Evolutionary conservation across 208 protist genomes (phyloP).

Genomic region (Naegleria fowleri): DNA sequence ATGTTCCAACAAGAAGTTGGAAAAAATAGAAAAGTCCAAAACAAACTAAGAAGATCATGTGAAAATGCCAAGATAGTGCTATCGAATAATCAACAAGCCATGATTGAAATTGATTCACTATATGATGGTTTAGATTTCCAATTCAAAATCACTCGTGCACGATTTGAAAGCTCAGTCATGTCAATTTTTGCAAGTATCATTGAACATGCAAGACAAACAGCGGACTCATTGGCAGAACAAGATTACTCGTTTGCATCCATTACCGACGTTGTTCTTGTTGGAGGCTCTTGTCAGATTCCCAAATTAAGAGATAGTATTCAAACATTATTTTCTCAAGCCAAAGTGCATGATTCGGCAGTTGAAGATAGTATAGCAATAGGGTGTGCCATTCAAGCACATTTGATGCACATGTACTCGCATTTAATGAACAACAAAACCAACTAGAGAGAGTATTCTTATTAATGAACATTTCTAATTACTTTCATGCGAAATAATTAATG

Average conservation of each 20-base stretch:
- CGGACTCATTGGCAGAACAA: conserved; percentile 60
- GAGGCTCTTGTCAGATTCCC: conserved; percentile 81
- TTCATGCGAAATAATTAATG: no score
- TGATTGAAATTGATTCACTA: conserved; percentile 84
- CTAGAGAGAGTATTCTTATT: no score
- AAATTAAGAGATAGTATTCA: conserved; percentile 66
- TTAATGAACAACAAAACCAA: not conserved
- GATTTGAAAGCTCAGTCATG: conserved; percentile 85
- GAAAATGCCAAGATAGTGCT: conserved; percentile 87
- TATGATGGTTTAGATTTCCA: conserved; percentile 78
- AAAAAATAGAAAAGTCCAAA: not conserved
- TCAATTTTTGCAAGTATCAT: conserved; percentile 88
- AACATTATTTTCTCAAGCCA: not conserved
- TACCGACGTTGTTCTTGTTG: conserved; percentile 89
- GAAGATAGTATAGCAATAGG: not conserved
- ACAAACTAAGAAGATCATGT: conserved; percentile 69
- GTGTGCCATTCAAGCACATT: not conserved
- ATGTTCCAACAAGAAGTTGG: conserved; percentile 59
- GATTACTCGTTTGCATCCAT: conserved; percentile 75
- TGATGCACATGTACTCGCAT: not conserved
- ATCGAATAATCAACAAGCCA: conserved; percentile 56
- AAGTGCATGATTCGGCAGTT: not conserved
- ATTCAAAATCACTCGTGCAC: conserved; percentile 63
- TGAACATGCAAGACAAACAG: conserved; percentile 71
- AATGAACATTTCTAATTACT: no score